These are phyloP conservation scores for Xylariaceae sp. DNA, from an alignment of 2,329 filamentous ascomycete genomes.

Conservation along the genomic window DNA sequence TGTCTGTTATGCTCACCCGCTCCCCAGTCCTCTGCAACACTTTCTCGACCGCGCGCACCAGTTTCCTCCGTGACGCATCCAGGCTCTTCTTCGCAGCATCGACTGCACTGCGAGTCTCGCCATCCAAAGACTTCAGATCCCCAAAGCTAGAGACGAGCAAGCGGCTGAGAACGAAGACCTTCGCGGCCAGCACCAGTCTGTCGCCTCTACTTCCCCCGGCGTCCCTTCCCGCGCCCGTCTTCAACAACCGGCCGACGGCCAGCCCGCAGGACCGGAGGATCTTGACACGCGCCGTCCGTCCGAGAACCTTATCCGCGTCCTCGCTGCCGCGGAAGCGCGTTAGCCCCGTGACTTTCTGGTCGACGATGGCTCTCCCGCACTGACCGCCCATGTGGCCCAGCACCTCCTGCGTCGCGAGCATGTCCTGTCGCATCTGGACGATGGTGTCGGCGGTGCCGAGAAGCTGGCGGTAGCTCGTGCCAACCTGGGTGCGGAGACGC, in stretches of 20 bases:
- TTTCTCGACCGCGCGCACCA: constrained; percentile 64
- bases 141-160: constrained; percentile 69
- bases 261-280: constrained; percentile 49
- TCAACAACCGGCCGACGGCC: constrained; percentile 44
- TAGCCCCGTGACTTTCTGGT: constrained; percentile 57
- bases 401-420: constrained; percentile 65
- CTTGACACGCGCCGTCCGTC: constrained; percentile 39
- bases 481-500: constrained; percentile 59
- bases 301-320: constrained; percentile 21
- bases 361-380: constrained; percentile 69
- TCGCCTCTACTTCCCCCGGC: constrained; percentile 37
- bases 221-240: constrained; percentile 27
- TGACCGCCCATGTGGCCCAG: constrained; percentile 67
- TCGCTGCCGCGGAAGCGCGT: constrained; percentile 37
- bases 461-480: constrained; percentile 74
- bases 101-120: constrained; percentile 37
- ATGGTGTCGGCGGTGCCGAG: constrained; percentile 92
- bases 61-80: constrained; percentile 53
- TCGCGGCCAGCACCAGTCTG: constrained; percentile 55
- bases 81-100: constrained; percentile 61
- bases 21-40: constrained; percentile 60
- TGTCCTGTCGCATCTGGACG: constrained; percentile 77
- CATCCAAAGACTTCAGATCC: constrained; percentile 35
- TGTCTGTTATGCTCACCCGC: constrained; percentile 40
- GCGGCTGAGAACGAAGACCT: constrained; percentile 69